phyloP scores from a whole-genome alignment of 2,329 filamentous ascomycete genomes.

The Talaromyces islandicus region DNA sequence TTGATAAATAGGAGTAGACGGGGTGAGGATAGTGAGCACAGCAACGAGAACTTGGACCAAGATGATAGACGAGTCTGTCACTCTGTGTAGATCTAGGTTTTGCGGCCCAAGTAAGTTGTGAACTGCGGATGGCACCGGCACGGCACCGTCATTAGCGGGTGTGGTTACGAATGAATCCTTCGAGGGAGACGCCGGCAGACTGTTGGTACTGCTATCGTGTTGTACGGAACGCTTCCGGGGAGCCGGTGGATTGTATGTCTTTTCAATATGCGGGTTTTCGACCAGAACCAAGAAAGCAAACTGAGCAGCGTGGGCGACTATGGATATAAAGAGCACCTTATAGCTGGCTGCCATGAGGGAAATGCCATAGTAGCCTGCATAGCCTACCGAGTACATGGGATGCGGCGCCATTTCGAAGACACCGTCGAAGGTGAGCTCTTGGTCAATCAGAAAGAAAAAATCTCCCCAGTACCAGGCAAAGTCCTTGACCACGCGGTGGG shows the following conservation, averaged over 20 bases:
- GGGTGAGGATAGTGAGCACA: constrained; percentile 66
- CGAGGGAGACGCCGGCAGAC: constrained; percentile 3
- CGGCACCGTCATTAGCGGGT: constrained; percentile 22
- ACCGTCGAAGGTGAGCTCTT: constrained; percentile 94
- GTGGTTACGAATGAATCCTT: constrained; percentile 8
- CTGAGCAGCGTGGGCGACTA: constrained; percentile 88
- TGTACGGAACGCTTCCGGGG: constrained; percentile 52
- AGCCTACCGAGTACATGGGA: constrained; percentile 98
- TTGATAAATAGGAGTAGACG: constrained; percentile 69
- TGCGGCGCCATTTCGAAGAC: constrained; percentile 99
- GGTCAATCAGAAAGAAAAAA: constrained; percentile 97
- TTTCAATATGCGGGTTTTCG: constrained; percentile 96
- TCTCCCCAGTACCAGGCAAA: constrained; percentile 99
- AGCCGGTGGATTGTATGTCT: constrained; percentile 87
- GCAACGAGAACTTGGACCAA: constrained; percentile 72
- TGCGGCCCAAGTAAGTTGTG: constrained; percentile 77
- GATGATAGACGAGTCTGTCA: constrained; percentile 75
- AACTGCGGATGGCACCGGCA: constrained; percentile 57
- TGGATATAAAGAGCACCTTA: constrained; percentile 93
- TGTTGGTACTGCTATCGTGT: constrained; percentile 10
- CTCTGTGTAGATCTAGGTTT: constrained; percentile 84
- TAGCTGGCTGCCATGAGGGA: constrained; percentile 98
- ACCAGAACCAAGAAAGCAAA: constrained; percentile 87
- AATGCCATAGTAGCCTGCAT: constrained; percentile 96
- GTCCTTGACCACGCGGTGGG: constrained; percentile 95